A percentile compares a stretch with the other conserved stretches of the same genome.
phyloP scores from a whole-genome alignment of 805 yeast genomes.

The Candida xiaguanensis region DNA sequence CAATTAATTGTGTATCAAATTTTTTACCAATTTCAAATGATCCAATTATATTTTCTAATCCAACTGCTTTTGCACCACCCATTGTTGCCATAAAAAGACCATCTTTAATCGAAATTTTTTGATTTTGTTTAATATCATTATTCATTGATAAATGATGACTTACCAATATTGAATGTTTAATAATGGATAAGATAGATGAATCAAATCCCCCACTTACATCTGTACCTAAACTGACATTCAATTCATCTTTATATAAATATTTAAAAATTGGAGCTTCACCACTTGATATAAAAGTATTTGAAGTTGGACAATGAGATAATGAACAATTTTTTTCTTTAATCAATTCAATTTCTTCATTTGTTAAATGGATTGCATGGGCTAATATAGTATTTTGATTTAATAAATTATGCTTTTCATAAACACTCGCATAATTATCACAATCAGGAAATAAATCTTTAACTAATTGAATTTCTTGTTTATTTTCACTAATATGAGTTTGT shows the following conservation, averaged over 20 bases:
- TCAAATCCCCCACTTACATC: constrained; percentile 44
- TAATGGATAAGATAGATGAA: constrained; percentile 33
- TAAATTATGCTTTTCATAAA: constrained; percentile 63
- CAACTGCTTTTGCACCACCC: constrained; percentile 84
- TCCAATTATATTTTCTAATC: constrained; percentile 57
- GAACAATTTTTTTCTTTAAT: constrained; percentile 59
- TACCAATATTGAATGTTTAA: constrained; percentile 33
- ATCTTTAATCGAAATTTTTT: constrained; percentile 64
- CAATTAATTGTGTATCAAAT: constrained; percentile 81
- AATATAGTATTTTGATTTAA: constrained; percentile 65
- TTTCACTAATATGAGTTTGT: constrained; percentile 92
- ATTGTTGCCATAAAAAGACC: constrained; percentile 77
- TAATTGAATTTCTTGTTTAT: constrained; percentile 67
- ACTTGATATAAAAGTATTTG: constrained; percentile 81
- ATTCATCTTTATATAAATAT: constrained; percentile 56
- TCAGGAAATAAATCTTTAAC: constrained; percentile 73
- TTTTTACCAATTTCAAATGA: constrained; percentile 71
- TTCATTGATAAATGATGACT: constrained; percentile 37
- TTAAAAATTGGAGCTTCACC: constrained; percentile 82
- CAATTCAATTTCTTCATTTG: constrained; percentile 58
- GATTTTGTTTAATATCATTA: too few species aligned
- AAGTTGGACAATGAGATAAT: constrained; percentile 89
- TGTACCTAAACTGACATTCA: constrained; percentile 69
- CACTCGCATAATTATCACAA: constrained; percentile 64
- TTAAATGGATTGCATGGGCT: constrained; percentile 85